phyloP scores from a whole-genome alignment of 768 basidiomycete species.

The Kwoniella pini region DNA sequence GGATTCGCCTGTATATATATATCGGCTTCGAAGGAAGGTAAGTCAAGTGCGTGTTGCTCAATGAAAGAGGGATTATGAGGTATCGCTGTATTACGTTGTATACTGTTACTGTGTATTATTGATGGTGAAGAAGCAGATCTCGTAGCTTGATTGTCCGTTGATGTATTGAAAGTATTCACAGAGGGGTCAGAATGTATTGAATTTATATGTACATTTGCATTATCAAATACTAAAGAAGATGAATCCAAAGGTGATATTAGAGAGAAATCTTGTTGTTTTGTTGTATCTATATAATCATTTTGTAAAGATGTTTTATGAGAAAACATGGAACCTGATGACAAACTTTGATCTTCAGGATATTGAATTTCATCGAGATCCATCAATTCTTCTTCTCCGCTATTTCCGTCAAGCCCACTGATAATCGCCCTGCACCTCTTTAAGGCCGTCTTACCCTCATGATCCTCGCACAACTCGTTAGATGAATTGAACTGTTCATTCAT shows the following conservation, averaged over 20 bases:
- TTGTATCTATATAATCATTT: too few species aligned
- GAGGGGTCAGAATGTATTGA: background rate
- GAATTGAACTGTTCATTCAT: background rate
- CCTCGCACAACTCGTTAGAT: too few species aligned
- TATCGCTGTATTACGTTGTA: background rate
- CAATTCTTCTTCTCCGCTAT: background rate
- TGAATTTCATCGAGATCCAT: background rate
- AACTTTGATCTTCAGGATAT: background rate
- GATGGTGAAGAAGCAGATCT: constrained; percentile 14
- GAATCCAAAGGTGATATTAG: background rate
- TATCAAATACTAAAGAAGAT: background rate
- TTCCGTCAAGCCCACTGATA: too few species aligned
- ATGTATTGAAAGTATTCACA: background rate
- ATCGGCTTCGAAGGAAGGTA: background rate
- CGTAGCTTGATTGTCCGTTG: constrained; percentile 1
- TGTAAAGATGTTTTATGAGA: too few species aligned
- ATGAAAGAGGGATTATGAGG: background rate
- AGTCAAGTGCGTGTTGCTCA: constrained; percentile 1
- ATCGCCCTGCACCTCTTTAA: too few species aligned
- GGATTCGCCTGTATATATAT: background rate
- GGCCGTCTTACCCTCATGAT: too few species aligned
- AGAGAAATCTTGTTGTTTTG: background rate
- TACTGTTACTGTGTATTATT: background rate
- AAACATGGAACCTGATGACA: background rate
- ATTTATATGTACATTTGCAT: background rate